Evolutionary conservation across 805 yeast genomes (phyloP).

Genomic region (Nakazawaea ernobii): DNA sequence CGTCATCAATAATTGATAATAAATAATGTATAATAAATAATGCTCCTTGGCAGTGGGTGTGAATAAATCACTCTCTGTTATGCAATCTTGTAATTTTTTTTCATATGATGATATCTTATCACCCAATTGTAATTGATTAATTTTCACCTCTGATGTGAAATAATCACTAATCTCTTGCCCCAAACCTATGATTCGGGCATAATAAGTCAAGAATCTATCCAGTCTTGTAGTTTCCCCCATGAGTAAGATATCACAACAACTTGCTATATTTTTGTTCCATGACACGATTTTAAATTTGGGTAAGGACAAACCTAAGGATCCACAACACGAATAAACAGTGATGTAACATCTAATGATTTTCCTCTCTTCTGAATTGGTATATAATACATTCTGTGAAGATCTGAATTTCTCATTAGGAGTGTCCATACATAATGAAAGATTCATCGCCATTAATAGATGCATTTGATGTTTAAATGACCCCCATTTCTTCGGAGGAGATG

Average conservation of each 20-base stretch:
- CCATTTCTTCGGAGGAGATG: constrained; percentile 44
- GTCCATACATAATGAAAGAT: constrained; percentile 43
- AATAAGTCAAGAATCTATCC: constrained; percentile 39
- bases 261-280: constrained; percentile 41
- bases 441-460: constrained; percentile 38
- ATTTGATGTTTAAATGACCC: constrained; percentile 50
- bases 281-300: constrained; percentile 44
- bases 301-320: constrained; percentile 43
- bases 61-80: constrained; percentile 35
- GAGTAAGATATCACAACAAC: constrained; percentile 26
- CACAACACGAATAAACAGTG: constrained; percentile 46
- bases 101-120: constrained; percentile 24
- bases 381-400: constrained; percentile 19
- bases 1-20: constrained; percentile 44
- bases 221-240: constrained; percentile 30
- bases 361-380: constrained; percentile 26
- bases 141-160: constrained; percentile 24
- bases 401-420: constrained; percentile 32
- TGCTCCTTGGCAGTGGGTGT: constrained; percentile 29
- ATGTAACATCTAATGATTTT: constrained; percentile 35
- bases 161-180: constrained; percentile 46
- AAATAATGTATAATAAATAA: constrained; percentile 36
- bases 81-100: constrained; percentile 31
- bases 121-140: constrained; percentile 5
- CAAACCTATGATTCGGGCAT: constrained; percentile 36